A percentile compares a stretch with the other conserved stretches of the same genome.
Evolutionary conservation across 306 rosid species (phyloP).

Genomic region (Cucurbita pepo): DNA sequence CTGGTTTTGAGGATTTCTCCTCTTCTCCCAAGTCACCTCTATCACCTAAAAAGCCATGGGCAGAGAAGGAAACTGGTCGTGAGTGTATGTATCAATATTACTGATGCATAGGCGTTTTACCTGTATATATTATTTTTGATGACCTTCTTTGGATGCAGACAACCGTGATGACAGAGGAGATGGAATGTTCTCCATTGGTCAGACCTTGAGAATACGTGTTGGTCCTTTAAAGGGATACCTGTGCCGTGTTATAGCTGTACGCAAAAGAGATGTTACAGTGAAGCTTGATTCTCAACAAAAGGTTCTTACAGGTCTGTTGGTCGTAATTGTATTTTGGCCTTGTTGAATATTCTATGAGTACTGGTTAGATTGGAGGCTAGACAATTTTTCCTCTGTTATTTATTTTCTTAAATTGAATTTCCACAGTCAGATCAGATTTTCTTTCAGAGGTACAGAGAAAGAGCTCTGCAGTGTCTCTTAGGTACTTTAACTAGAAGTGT

Average conservation of each 20-base stretch:
- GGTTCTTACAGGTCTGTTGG: slow-evolving; percentile 79
- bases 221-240: slow-evolving; percentile 98
- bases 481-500: slow-evolving; percentile 24
- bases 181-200: slow-evolving; percentile 70
- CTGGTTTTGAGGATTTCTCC: slow-evolving; percentile 46
- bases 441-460: slow-evolving; percentile 81
- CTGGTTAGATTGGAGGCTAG: not conserved
- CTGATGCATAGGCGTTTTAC: slow-evolving; percentile 6
- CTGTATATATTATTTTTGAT: slow-evolving; percentile 8
- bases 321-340: not conserved
- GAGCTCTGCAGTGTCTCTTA: slow-evolving; percentile 25
- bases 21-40: slow-evolving; percentile 81
- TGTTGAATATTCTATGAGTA: not conserved
- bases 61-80: slow-evolving; percentile 36
- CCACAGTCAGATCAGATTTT: slow-evolving; percentile 74
- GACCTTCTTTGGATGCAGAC: slow-evolving; percentile 37
- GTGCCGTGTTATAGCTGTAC: slow-evolving; percentile 81
- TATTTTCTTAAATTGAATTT: slow-evolving; percentile 1
- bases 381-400: not conserved
- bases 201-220: slow-evolving; percentile 79
- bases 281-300: slow-evolving; percentile 95
- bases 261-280: slow-evolving; percentile 76
- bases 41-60: slow-evolving; percentile 76
- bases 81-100: slow-evolving; percentile 34
- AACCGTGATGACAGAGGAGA: slow-evolving; percentile 44